Percentiles rank a stretch among this genome's conserved stretches.
Conservation (phyloP, 495 filamentous ascomycete species). For the Umbilicaria muhlenbergii region DNA sequence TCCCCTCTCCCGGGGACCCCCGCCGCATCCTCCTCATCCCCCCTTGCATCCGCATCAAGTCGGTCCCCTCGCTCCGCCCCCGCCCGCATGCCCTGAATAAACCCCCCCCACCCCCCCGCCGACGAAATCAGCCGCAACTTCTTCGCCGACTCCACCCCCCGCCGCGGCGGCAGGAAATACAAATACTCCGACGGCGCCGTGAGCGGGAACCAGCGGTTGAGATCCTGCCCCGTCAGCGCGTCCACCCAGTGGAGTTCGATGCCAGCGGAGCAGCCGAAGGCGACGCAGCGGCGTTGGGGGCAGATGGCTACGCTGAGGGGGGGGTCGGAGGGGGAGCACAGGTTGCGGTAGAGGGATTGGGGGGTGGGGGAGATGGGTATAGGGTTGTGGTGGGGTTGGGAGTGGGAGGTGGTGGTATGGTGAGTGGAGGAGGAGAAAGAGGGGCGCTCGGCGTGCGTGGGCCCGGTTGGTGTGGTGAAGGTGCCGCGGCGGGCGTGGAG, state of each 20-base stretch:
- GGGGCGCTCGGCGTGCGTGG: not conserved
- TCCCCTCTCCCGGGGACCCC: no score
- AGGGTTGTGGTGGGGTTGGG: not conserved
- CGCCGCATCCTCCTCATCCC: no score
- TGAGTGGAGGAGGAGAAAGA: not conserved
- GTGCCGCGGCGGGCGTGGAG: not conserved
- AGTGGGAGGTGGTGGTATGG: not conserved
- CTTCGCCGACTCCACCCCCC: conserved; percentile 31
- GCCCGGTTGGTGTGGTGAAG: not conserved
- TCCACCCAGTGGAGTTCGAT: conserved; percentile 65
- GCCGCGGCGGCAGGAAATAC: conserved; percentile 46
- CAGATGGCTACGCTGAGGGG: conserved; percentile 55
- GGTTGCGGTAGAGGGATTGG: conserved; percentile 33
- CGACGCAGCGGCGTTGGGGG: conserved; percentile 50
- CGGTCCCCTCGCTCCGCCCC: no score
- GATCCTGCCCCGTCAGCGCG: conserved; percentile 38
- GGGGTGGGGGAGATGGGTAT: conserved; percentile 4
- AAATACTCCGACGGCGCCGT: conserved; percentile 49
- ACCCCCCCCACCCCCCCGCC: no score
- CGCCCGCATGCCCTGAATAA: no score
- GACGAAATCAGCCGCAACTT: conserved; percentile 43
- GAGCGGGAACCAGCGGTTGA: conserved; percentile 50
- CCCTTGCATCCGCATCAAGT: no score
- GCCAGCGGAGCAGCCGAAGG: conserved; percentile 51
- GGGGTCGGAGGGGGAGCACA: conserved; percentile 50